Evolutionary conservation across 192 early-diverging fungal species (phyloP).

Genomic region (Lobulomyces angularis): DNA sequence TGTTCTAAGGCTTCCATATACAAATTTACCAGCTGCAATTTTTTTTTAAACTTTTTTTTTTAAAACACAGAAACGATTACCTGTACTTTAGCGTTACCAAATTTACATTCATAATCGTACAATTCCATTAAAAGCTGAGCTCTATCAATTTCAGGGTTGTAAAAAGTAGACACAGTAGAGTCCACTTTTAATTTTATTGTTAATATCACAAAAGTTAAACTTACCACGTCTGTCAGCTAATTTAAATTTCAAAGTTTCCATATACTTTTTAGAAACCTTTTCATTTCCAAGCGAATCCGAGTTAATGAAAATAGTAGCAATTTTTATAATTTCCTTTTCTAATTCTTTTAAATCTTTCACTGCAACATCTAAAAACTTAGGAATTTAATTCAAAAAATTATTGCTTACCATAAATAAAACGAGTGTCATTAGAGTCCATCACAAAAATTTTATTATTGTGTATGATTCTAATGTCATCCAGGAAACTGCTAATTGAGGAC

Average conservation of each 20-base stretch:
- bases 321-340: slow-evolving; percentile 27
- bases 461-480: slow-evolving; percentile 24
- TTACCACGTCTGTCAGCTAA: slow-evolving; percentile 20
- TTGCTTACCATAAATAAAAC: slow-evolving; percentile 36
- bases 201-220: slow-evolving; percentile 1
- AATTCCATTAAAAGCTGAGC: slow-evolving; percentile 35
- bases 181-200: slow-evolving; percentile 16
- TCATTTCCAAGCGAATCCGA: slow-evolving; percentile 7
- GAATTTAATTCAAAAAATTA: neutral
- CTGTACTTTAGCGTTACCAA: slow-evolving; percentile 38
- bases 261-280: slow-evolving; percentile 10
- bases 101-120: slow-evolving; percentile 34
- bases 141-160: slow-evolving; percentile 29
- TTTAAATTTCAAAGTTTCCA: slow-evolving; percentile 25
- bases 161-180: slow-evolving; percentile 27
- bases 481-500: no score
- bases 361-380: slow-evolving; percentile 27
- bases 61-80: slow-evolving; percentile 5
- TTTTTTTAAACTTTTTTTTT: neutral
- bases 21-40: slow-evolving; percentile 19
- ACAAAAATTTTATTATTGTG: slow-evolving; percentile 16
- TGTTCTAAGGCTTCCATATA: slow-evolving; percentile 42
- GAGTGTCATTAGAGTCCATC: slow-evolving; percentile 20
- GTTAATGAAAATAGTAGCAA: slow-evolving; percentile 39
- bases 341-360: slow-evolving; percentile 27